These are phyloP conservation scores for Orbilia blumenaviensis DNA, from an alignment of 2,329 filamentous ascomycete species.

Conservation along the genomic window DNA sequence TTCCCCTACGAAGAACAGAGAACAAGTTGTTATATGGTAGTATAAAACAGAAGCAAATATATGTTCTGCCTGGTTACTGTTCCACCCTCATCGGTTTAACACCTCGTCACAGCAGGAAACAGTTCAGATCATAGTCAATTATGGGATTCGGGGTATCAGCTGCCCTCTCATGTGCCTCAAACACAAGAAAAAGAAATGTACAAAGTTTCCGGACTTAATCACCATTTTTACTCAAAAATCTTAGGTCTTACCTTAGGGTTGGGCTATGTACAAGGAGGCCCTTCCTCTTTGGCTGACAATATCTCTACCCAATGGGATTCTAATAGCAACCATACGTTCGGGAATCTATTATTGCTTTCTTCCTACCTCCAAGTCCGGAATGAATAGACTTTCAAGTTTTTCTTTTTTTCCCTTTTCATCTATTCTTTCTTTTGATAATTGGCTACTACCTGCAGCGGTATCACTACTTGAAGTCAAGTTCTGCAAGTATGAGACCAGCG, in stretches of 20 bases:
- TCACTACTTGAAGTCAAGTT: background rate
- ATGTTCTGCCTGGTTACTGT: constrained; percentile 32
- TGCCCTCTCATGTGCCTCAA: constrained; percentile 54
- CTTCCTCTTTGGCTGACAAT: background rate
- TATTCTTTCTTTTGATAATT: background rate
- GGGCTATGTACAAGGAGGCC: constrained; percentile 4
- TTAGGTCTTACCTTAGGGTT: constrained; percentile 10
- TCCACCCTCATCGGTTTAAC: constrained; percentile 35
- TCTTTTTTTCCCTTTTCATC: background rate
- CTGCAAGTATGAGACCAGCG: constrained; percentile 4
- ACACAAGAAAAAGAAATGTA: constrained; percentile 46
- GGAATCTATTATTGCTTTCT: constrained; percentile 42
- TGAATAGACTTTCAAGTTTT: background rate
- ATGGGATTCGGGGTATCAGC: constrained; percentile 50
- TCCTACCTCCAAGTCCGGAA: background rate
- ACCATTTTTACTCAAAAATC: background rate
- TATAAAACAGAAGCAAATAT: constrained; percentile 13
- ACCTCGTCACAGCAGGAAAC: constrained; percentile 15
- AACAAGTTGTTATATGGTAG: background rate
- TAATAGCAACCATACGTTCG: constrained; percentile 32
- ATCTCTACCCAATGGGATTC: constrained; percentile 17
- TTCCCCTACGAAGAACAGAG: background rate
- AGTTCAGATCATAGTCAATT: constrained; percentile 40
- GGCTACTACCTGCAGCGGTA: background rate
- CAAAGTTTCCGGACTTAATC: constrained; percentile 44